phyloP scores from a whole-genome alignment of 352 stramenopile species.

The Globisporangium paroecandrum region DNA sequence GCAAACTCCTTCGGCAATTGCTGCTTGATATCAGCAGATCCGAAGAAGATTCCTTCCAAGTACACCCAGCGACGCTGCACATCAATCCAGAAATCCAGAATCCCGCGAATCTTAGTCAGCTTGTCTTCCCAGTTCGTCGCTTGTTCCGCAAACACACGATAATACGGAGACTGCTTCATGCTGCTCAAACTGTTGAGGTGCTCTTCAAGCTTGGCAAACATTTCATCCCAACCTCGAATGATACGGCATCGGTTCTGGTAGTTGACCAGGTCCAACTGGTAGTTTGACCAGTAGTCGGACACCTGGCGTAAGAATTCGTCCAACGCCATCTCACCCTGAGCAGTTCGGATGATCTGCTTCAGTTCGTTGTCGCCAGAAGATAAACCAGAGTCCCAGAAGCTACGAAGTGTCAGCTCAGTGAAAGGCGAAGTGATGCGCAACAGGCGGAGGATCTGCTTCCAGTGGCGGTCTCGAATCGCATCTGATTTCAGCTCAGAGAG shows the following conservation, averaged over 20 bases:
- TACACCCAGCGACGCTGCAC: slow-evolving; percentile 99
- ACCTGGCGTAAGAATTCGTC: slow-evolving; percentile 98
- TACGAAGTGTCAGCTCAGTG: slow-evolving; percentile 94
- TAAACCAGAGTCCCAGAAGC: slow-evolving; percentile 97
- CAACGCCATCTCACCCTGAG: slow-evolving; percentile 99
- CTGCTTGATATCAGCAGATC: slow-evolving; percentile 97
- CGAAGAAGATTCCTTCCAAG: slow-evolving; percentile 99
- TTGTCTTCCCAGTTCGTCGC: slow-evolving; percentile 97
- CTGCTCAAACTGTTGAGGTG: slow-evolving; percentile 97
- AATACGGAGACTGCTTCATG: slow-evolving; percentile 99
- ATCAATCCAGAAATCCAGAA: slow-evolving; percentile 99
- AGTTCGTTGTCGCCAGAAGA: slow-evolving; percentile 93
- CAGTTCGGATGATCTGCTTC: slow-evolving; percentile 95
- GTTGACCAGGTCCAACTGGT: slow-evolving; percentile 90
- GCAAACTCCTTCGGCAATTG: slow-evolving; percentile 98
- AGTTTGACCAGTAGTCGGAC: slow-evolving; percentile 87
- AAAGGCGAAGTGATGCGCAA: slow-evolving; percentile 93
- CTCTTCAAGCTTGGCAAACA: slow-evolving; percentile 99
- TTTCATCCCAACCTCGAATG: slow-evolving; percentile 98
- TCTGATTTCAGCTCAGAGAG: slow-evolving; percentile 98
- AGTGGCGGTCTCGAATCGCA: slow-evolving; percentile 98
- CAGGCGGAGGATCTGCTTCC: slow-evolving; percentile 96
- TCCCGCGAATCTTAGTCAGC: slow-evolving; percentile 93
- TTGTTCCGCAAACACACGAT: slow-evolving; percentile 97
- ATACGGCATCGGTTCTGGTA: slow-evolving; percentile 95